These are phyloP conservation scores for Cutaneotrichosporon sp. DNA, from an alignment of 1,284 basidiomycete species.

Conservation along the genomic window DNA sequence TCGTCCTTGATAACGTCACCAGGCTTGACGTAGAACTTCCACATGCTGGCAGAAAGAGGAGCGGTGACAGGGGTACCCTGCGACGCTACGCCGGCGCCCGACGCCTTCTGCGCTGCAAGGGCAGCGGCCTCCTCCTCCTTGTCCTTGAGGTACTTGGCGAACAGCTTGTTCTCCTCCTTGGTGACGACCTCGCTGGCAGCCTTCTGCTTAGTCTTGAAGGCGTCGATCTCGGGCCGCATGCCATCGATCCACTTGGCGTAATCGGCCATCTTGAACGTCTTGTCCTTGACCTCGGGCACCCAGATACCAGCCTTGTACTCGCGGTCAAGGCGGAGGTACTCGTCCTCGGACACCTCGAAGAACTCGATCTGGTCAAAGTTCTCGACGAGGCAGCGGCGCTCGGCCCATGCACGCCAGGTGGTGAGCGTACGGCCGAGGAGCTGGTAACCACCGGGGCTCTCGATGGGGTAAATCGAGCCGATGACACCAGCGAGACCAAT, in stretches of 20 bases:
- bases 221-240: conserved; percentile 44
- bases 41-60: conserved; percentile 56
- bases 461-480: conserved; percentile 62
- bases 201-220: conserved; percentile 48
- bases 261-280: conserved; percentile 21
- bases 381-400: conserved; percentile 58
- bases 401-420: conserved; percentile 34
- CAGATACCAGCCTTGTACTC: conserved; percentile 59
- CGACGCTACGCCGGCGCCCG: background rate
- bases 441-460: conserved; percentile 63
- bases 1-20: conserved; percentile 53
- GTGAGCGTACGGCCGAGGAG: conserved; percentile 51
- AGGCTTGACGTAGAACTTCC: conserved; percentile 54
- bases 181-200: conserved; percentile 22
- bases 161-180: conserved; percentile 30
- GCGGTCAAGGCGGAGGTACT: conserved; percentile 52
- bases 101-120: background rate
- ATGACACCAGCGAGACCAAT: conserved; percentile 52
- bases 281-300: conserved; percentile 51
- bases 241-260: conserved; percentile 8
- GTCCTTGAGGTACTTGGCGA: conserved; percentile 10
- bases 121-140: conserved; percentile 17
- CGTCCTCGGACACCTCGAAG: conserved; percentile 27
- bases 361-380: conserved; percentile 61
- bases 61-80: conserved; percentile 39